Percentiles rank a stretch among this genome's conserved stretches.
phyloP scores from a whole-genome alignment of 441 rosid species.

The Populus hybrid region DNA sequence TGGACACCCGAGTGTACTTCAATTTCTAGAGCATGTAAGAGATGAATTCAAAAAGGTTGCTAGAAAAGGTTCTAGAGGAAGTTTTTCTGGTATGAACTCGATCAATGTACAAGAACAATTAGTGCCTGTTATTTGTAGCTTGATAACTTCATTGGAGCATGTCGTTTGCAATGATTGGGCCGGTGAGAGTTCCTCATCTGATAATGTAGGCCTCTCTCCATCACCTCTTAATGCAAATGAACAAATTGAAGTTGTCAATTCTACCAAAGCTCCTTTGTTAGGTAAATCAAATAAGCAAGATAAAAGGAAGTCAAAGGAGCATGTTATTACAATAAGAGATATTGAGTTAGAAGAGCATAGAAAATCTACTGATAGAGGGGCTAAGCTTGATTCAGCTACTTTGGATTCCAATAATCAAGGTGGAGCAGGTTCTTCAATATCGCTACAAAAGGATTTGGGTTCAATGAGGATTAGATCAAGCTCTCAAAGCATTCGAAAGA shows the following conservation, averaged over 20 bases:
- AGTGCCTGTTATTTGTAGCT: constrained; percentile 57
- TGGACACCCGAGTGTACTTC: constrained; percentile 44
- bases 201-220: constrained; percentile 40
- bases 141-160: constrained; percentile 62
- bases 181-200: constrained; percentile 31
- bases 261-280: constrained; percentile 68
- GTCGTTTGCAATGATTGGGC: constrained; percentile 42
- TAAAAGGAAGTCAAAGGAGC: constrained; percentile 67
- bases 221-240: constrained; percentile 42
- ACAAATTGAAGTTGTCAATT: constrained; percentile 43
- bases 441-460: constrained; percentile 58
- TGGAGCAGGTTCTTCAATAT: constrained; percentile 38
- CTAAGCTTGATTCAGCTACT: constrained; percentile 37
- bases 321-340: constrained; percentile 48
- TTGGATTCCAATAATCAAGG: constrained; percentile 38
- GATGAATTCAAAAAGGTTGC: constrained; percentile 61
- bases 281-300: constrained; percentile 62
- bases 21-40: constrained; percentile 51
- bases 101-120: constrained; percentile 54
- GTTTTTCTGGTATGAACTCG: constrained; percentile 51
- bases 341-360: constrained; percentile 60
- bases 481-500: constrained; percentile 52
- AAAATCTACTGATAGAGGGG: constrained; percentile 55
- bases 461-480: constrained; percentile 61
- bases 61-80: constrained; percentile 53